Conservation (phyloP, 2,329 filamentous ascomycete genomes). For the Paecilomyces dactylethromorphus region DNA sequence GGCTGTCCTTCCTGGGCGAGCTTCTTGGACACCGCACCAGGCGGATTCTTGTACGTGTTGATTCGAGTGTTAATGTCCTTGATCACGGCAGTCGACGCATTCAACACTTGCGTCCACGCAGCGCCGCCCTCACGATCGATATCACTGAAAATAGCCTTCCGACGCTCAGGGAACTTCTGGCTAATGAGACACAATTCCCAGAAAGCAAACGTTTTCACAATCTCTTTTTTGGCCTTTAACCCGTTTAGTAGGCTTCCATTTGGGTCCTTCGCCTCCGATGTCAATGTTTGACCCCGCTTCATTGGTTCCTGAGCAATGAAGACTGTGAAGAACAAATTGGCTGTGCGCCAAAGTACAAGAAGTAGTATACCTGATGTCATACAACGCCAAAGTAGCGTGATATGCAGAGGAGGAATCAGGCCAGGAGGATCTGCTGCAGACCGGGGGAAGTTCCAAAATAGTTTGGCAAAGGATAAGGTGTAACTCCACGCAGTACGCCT, state of each 20-base stretch:
- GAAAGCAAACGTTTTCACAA: conserved; percentile 75
- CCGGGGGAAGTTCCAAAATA: conserved; percentile 69
- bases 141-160: conserved; percentile 78
- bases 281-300: conserved; percentile 79
- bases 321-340: conserved; percentile 71
- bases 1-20: conserved; percentile 36
- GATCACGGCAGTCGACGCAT: conserved; percentile 63
- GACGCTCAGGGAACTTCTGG: conserved; percentile 64
- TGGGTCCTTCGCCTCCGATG: conserved; percentile 77
- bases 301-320: conserved; percentile 75
- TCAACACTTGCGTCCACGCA: conserved; percentile 73
- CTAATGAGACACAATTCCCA: conserved; percentile 85
- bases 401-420: conserved; percentile 51
- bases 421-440: conserved; percentile 55
- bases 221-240: conserved; percentile 72
- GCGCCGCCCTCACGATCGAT: conserved; percentile 75
- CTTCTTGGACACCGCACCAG: conserved; percentile 21
- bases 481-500: conserved; percentile 61
- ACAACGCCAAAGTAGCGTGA: conserved; percentile 51
- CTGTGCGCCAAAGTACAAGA: conserved; percentile 66
- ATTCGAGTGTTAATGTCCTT: conserved; percentile 63
- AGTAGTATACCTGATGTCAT: conserved; percentile 60
- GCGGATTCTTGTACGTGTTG: conserved; percentile 50
- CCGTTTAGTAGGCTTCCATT: conserved; percentile 85
- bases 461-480: conserved; percentile 62